A percentile compares a stretch with the other conserved stretches of the same genome.
phyloP scores from a whole-genome alignment of 179 eudicot species.

The Sideroxylon spinosum region DNA sequence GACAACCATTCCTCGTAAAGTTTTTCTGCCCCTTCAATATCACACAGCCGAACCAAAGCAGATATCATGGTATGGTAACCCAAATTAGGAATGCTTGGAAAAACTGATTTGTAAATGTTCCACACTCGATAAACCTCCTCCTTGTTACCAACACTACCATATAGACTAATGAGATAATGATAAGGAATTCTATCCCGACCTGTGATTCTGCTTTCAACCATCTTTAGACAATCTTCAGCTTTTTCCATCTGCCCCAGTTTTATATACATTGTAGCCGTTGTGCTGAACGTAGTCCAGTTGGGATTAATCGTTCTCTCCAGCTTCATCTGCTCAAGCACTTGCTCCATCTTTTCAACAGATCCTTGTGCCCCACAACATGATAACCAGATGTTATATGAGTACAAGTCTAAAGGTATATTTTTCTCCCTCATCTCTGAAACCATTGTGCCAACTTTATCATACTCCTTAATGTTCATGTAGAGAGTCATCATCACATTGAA shows the following conservation, averaged over 20 bases:
- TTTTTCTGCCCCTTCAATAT: conserved; percentile 67
- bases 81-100: conserved; percentile 50
- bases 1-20: conserved; percentile 67
- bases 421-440: conserved; percentile 67
- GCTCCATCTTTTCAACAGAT: conserved; percentile 61
- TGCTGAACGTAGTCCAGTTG: conserved; percentile 80
- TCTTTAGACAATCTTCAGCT: conserved; percentile 56
- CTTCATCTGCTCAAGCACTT: conserved; percentile 58
- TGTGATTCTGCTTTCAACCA: conserved; percentile 51
- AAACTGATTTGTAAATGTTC: conserved; percentile 57
- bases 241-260: conserved; percentile 48
- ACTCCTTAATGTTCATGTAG: conserved; percentile 63
- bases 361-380: conserved; percentile 63
- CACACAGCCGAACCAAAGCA: conserved; percentile 58
- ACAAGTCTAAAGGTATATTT: conserved; percentile 50
- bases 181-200: conserved; percentile 59
- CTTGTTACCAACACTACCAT: conserved; percentile 61
- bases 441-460: conserved; percentile 53
- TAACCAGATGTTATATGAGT: conserved; percentile 81
- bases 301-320: conserved; percentile 38
- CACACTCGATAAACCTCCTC: conserved; percentile 76
- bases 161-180: conserved; percentile 72
- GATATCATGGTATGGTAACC: conserved; percentile 66
- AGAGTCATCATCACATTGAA: conserved; percentile 88
- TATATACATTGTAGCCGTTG: conserved; percentile 66